phyloP scores from a whole-genome alignment of 257 asterid species.

The Fraxinus pennsylvanica region DNA sequence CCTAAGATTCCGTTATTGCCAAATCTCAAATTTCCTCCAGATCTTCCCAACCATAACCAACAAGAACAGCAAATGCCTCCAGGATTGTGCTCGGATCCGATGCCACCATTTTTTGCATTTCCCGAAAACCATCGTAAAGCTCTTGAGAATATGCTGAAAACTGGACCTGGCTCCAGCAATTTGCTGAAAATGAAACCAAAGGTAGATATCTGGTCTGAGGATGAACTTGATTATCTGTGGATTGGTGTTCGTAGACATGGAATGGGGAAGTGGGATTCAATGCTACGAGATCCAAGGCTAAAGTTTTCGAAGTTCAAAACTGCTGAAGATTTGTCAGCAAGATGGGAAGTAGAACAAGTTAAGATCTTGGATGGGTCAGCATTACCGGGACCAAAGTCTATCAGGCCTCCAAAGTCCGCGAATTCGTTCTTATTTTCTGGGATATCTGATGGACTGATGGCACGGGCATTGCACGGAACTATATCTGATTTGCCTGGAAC shows the following conservation, averaged over 20 bases:
- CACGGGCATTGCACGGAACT: slow-evolving; percentile 50
- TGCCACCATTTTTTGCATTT: slow-evolving; percentile 63
- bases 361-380: slow-evolving; percentile 71
- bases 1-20: slow-evolving; percentile 71
- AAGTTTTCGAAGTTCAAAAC: slow-evolving; percentile 79
- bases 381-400: slow-evolving; percentile 40
- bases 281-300: slow-evolving; percentile 77
- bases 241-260: slow-evolving; percentile 95
- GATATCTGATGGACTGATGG: slow-evolving; percentile 75
- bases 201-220: slow-evolving; percentile 85
- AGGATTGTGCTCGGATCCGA: slow-evolving; percentile 52
- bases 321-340: slow-evolving; percentile 60
- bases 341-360: slow-evolving; percentile 93
- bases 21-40: slow-evolving; percentile 61
- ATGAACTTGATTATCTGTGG: slow-evolving; percentile 95
- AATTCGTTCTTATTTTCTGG: slow-evolving; percentile 55
- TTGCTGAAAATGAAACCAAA: slow-evolving; percentile 50
- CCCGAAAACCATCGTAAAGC: slow-evolving; percentile 77
- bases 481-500: slow-evolving; percentile 47
- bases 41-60: slow-evolving; percentile 49
- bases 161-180: slow-evolving; percentile 69
- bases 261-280: slow-evolving; percentile 86
- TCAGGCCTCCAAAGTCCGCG: slow-evolving; percentile 44
- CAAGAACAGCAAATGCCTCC: slow-evolving; percentile 65
- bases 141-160: slow-evolving; percentile 70